phyloP scores from a whole-genome alignment of 495 filamentous ascomycete species.

The Choiromyces venosus region DNA sequence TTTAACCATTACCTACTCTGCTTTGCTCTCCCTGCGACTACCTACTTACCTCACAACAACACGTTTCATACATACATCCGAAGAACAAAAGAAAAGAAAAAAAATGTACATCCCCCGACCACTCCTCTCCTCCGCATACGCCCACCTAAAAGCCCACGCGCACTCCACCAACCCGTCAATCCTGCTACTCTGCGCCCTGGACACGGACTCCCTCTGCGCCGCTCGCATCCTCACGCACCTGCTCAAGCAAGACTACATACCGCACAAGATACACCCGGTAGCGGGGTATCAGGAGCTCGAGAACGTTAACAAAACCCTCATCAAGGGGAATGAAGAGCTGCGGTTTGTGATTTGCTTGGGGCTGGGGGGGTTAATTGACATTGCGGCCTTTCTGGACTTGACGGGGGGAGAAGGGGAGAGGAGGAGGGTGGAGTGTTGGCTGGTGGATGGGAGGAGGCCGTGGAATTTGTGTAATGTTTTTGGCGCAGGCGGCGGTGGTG shows the following conservation, averaged over 20 bases:
- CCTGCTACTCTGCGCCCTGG: conserved; percentile 86
- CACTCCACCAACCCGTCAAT: conserved; percentile 82
- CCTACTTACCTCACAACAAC: too few species aligned
- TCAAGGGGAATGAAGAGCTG: conserved; percentile 39
- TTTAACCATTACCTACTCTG: too few species aligned
- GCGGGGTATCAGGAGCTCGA: conserved; percentile 86
- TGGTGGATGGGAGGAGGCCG: conserved; percentile 81
- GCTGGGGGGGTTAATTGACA: conserved; percentile 81
- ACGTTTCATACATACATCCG: too few species aligned
- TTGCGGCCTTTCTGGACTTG: conserved; percentile 67
- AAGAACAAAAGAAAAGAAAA: too few species aligned
- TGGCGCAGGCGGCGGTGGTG: conserved; percentile 57
- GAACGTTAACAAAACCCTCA: conserved; percentile 33
- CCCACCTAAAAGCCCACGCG: conserved; percentile 71
- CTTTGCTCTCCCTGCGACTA: too few species aligned
- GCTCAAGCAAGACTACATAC: conserved; percentile 92
- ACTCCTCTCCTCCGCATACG: conserved; percentile 84
- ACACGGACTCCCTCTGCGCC: conserved; percentile 92
- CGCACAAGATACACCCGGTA: conserved; percentile 95
- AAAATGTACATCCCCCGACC: conserved; percentile 89
- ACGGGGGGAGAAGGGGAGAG: conserved; percentile 29
- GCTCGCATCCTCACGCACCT: conserved; percentile 87
- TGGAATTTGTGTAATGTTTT: conserved; percentile 97
- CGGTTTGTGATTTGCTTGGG: conserved; percentile 80
- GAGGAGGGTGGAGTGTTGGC: conserved; percentile 83